Base-by-base conservation (phyloP, 768 basidiomycete species). In the Pleurotus cornucopiae region DNA sequence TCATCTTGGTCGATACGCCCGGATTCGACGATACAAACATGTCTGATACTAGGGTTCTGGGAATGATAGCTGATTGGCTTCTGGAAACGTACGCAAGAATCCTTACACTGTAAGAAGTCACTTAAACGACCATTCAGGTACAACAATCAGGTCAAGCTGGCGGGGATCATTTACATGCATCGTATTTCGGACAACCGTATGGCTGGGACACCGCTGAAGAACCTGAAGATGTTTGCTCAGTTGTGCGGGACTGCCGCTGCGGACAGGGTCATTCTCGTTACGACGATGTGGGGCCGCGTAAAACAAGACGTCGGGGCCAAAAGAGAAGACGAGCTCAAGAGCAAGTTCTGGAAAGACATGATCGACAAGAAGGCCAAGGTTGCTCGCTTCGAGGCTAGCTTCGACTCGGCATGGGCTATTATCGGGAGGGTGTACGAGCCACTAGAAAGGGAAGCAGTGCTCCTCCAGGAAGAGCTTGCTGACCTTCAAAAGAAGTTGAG, bases 281-380 rank as follows among this genome's bases (percentile, higher is more conserved):
- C 80, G 49, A 81, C 73, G 6, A 80, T 74, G 73, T 81, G 79
- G 78, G 69, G 65, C 7, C 68, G 69, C 48, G 74, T 76, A 43
- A 46, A 54, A 16, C 21, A 12, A n/a, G 58, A 49, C 34, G 38
- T 46, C 6, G 56, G 61, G 48, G 25, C 4, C 37, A 13, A 34
- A 25, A 34, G 58, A 26, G 60, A 59, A 48, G 16, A 12, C 2
- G 55, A 59, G 18, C 40, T 59, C 14, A 56, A 40, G 34, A 9
- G 16, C 3, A 56, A 34, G 23, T 59, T 56, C 18, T 59, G 58
- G 58, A 56, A 56, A 16, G 46, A 39, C 6, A 53, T 59, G 58
- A 44, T 59, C 6, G 55, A 41, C 2, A 20, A 21, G 4, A 37
- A 45, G 4, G 55, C 58, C 6, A 26, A 48, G 23, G 23, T 49